Evolutionary conservation across 495 filamentous ascomycete species (phyloP).

Genomic region (Tirmania nivea): DNA sequence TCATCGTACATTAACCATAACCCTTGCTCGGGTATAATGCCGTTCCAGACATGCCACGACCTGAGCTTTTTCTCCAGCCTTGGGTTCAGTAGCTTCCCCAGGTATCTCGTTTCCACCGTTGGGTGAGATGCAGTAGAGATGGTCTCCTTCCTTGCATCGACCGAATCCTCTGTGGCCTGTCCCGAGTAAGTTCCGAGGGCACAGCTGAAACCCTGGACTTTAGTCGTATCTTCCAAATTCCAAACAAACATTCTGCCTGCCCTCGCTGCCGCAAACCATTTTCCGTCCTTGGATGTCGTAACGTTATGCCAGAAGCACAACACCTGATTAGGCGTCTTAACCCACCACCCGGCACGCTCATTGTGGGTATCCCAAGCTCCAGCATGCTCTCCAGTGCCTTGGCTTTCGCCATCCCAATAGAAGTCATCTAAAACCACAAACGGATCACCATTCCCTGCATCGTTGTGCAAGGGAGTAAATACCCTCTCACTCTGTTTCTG

Average conservation of each 20-base stretch:
- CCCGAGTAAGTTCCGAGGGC: not conserved
- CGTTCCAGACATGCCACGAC: constrained; percentile 17
- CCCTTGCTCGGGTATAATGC: constrained; percentile 13
- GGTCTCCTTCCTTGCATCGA: not conserved
- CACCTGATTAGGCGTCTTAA: constrained; percentile 16
- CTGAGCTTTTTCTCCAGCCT: constrained; percentile 5
- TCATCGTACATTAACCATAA: constrained; percentile 18
- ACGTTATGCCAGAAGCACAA: constrained; percentile 18
- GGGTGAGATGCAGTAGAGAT: not conserved
- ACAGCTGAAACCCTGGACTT: constrained; percentile 6
- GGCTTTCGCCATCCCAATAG: constrained; percentile 8
- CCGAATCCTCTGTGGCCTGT: not conserved
- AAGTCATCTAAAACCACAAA: constrained; percentile 17
- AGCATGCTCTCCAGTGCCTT: not conserved
- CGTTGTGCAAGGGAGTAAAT: constrained; percentile 10
- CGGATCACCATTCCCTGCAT: constrained; percentile 12
- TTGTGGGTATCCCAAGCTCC: constrained; percentile 10
- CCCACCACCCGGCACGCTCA: constrained; percentile 19
- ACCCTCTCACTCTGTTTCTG: not conserved
- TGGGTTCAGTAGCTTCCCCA: constrained; percentile 7
- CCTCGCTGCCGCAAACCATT: constrained; percentile 13
- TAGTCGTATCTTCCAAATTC: constrained; percentile 3
- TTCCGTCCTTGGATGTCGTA: constrained; percentile 2
- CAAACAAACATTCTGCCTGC: constrained; percentile 19
- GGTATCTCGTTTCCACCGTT: constrained; percentile 3